Evolutionary conservation across 805 yeast genomes (phyloP), one percentile per base, ranked within the genome.

Genomic region (Candida fluviatilis): DNA sequence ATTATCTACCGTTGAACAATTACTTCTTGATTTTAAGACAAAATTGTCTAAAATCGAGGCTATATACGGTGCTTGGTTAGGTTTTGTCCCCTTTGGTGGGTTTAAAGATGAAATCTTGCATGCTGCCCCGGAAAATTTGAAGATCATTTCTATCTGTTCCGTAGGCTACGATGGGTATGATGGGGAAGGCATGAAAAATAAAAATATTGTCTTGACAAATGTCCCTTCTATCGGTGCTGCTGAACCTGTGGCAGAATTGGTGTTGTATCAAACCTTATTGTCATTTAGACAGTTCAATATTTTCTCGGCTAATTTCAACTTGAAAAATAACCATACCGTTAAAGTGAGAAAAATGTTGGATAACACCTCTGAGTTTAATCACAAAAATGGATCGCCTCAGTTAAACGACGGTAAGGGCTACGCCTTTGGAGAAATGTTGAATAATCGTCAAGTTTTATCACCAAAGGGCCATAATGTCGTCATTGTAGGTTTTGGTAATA

Each of bases 401-500:
- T 18, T 39, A 8, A 34, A 38, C 4, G 16, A 31, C 11, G 14
- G 13, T 12, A 24, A 28, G 4, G 45, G 39, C 5, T 46, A 45
- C n/a, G 23, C 21, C 12, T 58, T 71, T 26, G 68, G 85, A 13
- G 67, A 73, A 16, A 55, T 53, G 14, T 57, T 78, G 2, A 80
- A 78, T 29, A 68, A 75, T 2, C 62, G 75, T 42, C 49, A 57
- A 17, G 52, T 52, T 19, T 54, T 73, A 15, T 69, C 78, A 4
- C 88, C 89, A 5, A 54, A 58, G 12, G 78, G 78, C 15, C 80
- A 77, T 51, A 64, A 64, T 17, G 88, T 71, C 1, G 76, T 80
- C 2, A 70, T 85, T 24, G 75, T 83, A 3, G 95, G 95, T 0
- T 80, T 84, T 50, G 95, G 95, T 1, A 67, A 77, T 15, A 85